Evolutionary conservation across 2,329 filamentous ascomycete species (phyloP).

Genomic region (Mariannaea sp.): DNA sequence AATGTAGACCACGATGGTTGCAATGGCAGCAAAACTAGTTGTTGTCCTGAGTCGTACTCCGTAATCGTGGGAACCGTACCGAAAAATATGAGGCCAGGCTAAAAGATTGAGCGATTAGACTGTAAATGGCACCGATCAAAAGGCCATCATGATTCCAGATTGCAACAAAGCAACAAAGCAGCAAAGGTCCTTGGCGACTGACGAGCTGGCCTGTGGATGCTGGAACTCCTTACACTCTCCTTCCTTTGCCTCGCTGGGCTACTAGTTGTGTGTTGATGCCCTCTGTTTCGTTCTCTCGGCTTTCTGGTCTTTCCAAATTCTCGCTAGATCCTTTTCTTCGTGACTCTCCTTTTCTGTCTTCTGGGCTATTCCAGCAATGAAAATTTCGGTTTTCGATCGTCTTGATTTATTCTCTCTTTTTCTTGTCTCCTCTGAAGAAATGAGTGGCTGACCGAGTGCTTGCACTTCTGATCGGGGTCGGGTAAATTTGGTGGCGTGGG

Average conservation of each 20-base stretch:
- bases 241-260: background rate
- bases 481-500: conserved; percentile 21
- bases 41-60: conserved; percentile 2
- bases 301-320: background rate
- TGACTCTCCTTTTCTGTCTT: background rate
- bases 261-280: background rate
- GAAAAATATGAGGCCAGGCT: background rate
- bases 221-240: no score
- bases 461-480: conserved; percentile 17
- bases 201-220: background rate
- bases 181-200: conserved; percentile 2
- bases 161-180: background rate
- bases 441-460: conserved; percentile 24
- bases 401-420: conserved; percentile 2
- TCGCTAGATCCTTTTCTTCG: background rate
- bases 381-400: conserved; percentile 1
- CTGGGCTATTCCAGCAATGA: background rate
- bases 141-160: conserved; percentile 11
- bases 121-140: conserved; percentile 6
- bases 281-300: no score
- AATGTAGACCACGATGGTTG: conserved; percentile 2
- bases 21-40: background rate
- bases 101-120: background rate
- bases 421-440: conserved; percentile 16
- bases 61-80: background rate